Percentiles rank a stretch among this genome's conserved stretches.
Evolutionary conservation across 345 rosid genomes (phyloP).

Genomic region (Combretum micranthum): DNA sequence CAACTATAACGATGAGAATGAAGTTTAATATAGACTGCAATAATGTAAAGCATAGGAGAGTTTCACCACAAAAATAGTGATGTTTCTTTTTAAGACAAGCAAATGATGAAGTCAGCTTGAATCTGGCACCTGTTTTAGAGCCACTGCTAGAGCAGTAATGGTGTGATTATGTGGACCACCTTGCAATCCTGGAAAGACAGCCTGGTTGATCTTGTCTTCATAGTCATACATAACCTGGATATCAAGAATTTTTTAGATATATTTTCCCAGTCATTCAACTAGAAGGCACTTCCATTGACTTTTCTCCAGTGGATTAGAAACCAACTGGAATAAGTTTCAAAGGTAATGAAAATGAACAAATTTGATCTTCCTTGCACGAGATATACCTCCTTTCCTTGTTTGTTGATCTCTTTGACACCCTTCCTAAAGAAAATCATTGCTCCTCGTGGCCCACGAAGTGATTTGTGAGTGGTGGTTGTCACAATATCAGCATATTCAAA

Average conservation of each 20-base stretch:
- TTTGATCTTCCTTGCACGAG: slow-evolving; percentile 2
- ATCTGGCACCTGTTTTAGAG: slow-evolving; percentile 67
- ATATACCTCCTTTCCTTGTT: slow-evolving; percentile 86
- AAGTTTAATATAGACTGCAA: slow-evolving; percentile 9
- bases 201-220: slow-evolving; percentile 81
- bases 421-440: slow-evolving; percentile 97
- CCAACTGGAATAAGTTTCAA: too few relatives aligned
- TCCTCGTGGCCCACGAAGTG: slow-evolving; percentile 98
- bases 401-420: slow-evolving; percentile 79
- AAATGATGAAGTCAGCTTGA: background rate
- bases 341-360: background rate
- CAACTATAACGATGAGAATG: slow-evolving; percentile 9
- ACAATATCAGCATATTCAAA: slow-evolving; percentile 93
- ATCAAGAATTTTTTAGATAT: slow-evolving; percentile 9
- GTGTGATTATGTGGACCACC: slow-evolving; percentile 99
- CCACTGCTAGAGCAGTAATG: slow-evolving; percentile 84
- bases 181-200: slow-evolving; percentile 95
- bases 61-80: too few relatives aligned
- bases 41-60: background rate
- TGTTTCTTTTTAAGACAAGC: background rate
- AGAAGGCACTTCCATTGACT: background rate
- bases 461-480: slow-evolving; percentile 95
- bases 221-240: slow-evolving; percentile 77
- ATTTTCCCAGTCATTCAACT: background rate
- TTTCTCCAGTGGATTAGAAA: too few relatives aligned